These are phyloP conservation scores for Torulaspora delbrueckii DNA, from an alignment of 805 yeast species.

Conservation along the genomic window DNA sequence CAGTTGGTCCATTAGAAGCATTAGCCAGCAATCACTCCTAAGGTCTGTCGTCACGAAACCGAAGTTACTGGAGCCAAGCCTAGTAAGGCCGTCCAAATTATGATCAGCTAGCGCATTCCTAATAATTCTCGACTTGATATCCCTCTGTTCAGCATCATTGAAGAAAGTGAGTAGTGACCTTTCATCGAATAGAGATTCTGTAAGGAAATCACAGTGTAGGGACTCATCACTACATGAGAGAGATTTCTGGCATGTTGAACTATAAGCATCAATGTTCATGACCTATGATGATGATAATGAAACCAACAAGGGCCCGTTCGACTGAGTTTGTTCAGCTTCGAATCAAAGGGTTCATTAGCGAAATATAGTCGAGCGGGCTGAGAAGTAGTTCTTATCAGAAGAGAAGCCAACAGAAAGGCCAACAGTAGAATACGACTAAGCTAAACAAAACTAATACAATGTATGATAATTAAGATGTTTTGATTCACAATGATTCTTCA, in stretches of 20 bases:
- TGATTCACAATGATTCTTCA: no score
- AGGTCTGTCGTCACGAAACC: slow-evolving; percentile 25
- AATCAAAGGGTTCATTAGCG: not conserved
- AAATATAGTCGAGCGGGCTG: not conserved
- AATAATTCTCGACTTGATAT: slow-evolving; percentile 15
- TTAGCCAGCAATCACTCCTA: slow-evolving; percentile 23
- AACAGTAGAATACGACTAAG: no score
- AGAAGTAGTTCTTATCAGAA: not conserved
- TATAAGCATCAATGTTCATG: slow-evolving; percentile 2
- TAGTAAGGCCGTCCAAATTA: slow-evolving; percentile 13
- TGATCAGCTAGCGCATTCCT: slow-evolving; percentile 15
- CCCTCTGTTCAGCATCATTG: slow-evolving; percentile 11
- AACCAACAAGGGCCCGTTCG: not conserved
- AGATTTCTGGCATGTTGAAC: slow-evolving; percentile 1
- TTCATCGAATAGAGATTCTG: slow-evolving; percentile 15
- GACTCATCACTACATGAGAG: slow-evolving; percentile 8
- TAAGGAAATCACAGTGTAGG: slow-evolving; percentile 10
- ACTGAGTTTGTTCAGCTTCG: not conserved
- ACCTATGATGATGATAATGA: not conserved
- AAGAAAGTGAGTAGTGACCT: slow-evolving; percentile 12
- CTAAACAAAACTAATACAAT: no score
- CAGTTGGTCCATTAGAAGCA: slow-evolving; percentile 30
- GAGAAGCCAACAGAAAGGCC: not conserved
- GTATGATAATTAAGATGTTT: no score
- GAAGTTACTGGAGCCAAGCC: slow-evolving; percentile 21